phyloP scores from a whole-genome alignment of 768 basidiomycete genomes.

The Sporobolomyces phaffii region DNA sequence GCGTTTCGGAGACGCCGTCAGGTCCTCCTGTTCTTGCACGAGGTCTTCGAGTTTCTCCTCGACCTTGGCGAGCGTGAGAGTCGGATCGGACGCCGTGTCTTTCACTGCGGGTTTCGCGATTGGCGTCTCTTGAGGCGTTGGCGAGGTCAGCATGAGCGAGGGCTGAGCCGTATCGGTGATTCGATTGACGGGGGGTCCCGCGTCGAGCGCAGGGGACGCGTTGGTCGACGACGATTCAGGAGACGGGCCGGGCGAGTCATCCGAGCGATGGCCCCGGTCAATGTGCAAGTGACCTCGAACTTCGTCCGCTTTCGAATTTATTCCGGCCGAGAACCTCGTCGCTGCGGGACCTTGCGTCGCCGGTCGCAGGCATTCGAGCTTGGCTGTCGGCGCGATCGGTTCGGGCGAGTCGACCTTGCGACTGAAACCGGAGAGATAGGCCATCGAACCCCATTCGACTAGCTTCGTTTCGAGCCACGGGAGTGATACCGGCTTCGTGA shows the following conservation, averaged over 20 bases:
- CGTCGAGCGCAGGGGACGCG: constrained; percentile 5
- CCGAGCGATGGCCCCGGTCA: constrained; percentile 10
- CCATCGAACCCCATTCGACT: constrained; percentile 97
- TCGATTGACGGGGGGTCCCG: background rate
- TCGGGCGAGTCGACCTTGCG: constrained; percentile 23
- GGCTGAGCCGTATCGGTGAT: background rate
- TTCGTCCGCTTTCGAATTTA: constrained; percentile 20
- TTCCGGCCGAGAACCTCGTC: background rate
- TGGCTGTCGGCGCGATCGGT: background rate
- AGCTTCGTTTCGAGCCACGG: constrained; percentile 97
- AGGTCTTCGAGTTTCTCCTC: constrained; percentile 13
- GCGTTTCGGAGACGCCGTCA: background rate
- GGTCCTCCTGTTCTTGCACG: constrained; percentile 10
- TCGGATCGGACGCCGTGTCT: background rate
- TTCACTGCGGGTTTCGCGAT: background rate
- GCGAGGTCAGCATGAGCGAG: constrained; percentile 14
- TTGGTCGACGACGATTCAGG: constrained; percentile 2
- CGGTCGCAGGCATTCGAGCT: background rate
- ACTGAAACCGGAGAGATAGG: constrained; percentile 41
- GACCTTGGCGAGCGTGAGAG: constrained; percentile 20
- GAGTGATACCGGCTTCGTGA: constrained; percentile 93
- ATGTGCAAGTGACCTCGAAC: constrained; percentile 34
- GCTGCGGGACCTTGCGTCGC: background rate
- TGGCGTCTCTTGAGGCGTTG: constrained; percentile 21
- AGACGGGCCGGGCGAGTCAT: background rate